Evolutionary conservation across 495 filamentous ascomycete species (phyloP).

Genomic region (Hypoxylon fragiforme): DNA sequence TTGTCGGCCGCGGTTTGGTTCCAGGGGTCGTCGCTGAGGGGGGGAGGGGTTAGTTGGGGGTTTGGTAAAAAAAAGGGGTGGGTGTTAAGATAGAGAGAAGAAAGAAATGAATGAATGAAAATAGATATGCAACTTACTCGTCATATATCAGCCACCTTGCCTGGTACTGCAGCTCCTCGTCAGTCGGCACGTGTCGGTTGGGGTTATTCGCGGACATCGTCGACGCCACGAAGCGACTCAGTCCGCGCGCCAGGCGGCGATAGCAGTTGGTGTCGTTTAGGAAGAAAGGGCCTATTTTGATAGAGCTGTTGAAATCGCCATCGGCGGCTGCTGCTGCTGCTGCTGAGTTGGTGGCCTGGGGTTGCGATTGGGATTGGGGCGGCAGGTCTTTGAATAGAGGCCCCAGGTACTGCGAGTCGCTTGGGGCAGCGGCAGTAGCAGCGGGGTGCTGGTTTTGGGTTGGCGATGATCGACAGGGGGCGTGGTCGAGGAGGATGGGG

Average conservation of each 20-base stretch:
- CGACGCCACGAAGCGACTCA: constrained; percentile 50
- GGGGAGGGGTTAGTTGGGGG: constrained; percentile 35
- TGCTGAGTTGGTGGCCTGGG: no score
- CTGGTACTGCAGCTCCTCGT: constrained; percentile 58
- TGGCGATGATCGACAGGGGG: no score
- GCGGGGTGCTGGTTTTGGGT: constrained; percentile 8
- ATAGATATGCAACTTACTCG: constrained; percentile 42
- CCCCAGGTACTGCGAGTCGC: constrained; percentile 16
- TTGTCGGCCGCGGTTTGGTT: constrained; percentile 78
- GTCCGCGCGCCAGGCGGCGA: constrained; percentile 50
- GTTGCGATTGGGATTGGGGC: no score
- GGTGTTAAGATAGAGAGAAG: no score
- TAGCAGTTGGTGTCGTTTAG: constrained; percentile 61
- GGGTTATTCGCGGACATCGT: constrained; percentile 58
- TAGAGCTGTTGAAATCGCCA: constrained; percentile 10
- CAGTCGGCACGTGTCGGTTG: constrained; percentile 54
- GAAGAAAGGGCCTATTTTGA: constrained; percentile 42
- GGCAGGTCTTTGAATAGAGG: constrained; percentile 13
- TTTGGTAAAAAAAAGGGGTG: no score
- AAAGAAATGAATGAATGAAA: no score
- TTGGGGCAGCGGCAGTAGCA: constrained; percentile 1
- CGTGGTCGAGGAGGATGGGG: no score
- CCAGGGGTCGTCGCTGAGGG: constrained; percentile 64
- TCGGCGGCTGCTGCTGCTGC: background rate
- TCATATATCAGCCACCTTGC: constrained; percentile 61